Conservation (phyloP, 352 stramenopile genomes). For the Phytophthora pseudosyringae region DNA sequence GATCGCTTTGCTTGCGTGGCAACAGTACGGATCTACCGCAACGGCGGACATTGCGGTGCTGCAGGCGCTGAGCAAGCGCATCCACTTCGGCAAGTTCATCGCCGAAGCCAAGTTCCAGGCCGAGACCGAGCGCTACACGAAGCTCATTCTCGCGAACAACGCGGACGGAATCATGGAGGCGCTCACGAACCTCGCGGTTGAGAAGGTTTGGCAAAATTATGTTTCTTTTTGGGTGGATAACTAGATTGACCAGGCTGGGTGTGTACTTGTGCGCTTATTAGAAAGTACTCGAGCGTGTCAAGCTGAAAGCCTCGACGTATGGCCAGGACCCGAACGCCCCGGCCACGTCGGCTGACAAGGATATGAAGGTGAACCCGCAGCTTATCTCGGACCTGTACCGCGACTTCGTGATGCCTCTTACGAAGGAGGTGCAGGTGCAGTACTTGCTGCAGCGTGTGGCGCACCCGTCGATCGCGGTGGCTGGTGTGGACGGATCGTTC, state of each 20-base stretch:
- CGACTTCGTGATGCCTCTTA: constrained; percentile 98
- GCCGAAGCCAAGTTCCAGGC: constrained; percentile 97
- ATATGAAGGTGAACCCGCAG: constrained; percentile 95
- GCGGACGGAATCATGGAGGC: constrained; percentile 96
- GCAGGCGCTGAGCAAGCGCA: constrained; percentile 96
- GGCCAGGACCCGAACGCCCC: constrained; percentile 82
- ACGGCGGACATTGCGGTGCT: constrained; percentile 93
- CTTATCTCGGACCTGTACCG: constrained; percentile 97
- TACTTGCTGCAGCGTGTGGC: constrained; percentile 88
- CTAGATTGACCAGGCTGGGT: background rate
- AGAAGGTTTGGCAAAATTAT: constrained; percentile 67
- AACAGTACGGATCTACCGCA: constrained; percentile 81
- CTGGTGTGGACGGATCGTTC: constrained; percentile 75
- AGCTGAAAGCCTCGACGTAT: constrained; percentile 97
- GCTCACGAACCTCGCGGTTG: constrained; percentile 94
- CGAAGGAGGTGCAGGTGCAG: constrained; percentile 98
- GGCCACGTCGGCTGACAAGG: constrained; percentile 36
- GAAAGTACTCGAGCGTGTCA: constrained; percentile 92
- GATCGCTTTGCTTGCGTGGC: background rate
- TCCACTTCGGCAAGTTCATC: constrained; percentile 99
- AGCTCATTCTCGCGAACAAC: constrained; percentile 93
- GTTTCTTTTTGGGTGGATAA: background rate
- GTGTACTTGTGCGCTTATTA: constrained; percentile 24
- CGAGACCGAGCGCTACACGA: constrained; percentile 91
- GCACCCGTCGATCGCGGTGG: constrained; percentile 78